A percentile compares a stretch with the other conserved stretches of the same genome.
Conservation (phyloP, 192 early-diverging fungal genomes). For the Phlyctochytrium arcticum region DNA sequence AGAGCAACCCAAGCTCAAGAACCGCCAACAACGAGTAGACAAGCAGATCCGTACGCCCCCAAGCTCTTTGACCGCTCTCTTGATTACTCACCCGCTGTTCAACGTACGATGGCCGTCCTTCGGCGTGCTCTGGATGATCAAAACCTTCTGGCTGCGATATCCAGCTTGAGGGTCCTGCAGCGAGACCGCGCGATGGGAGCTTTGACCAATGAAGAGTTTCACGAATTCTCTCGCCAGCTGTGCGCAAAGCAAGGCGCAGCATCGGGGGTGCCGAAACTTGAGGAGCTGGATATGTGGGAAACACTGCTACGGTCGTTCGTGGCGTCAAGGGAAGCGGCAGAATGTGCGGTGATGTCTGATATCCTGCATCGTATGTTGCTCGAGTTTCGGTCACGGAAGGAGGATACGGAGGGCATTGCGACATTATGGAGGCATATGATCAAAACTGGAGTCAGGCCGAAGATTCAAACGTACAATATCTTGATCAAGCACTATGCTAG, state of each 20-base stretch:
- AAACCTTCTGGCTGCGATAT: not conserved
- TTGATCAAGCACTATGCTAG: not conserved
- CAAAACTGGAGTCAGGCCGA: not conserved
- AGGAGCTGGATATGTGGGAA: not conserved
- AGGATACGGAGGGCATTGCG: constrained; percentile 1
- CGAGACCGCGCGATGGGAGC: not conserved
- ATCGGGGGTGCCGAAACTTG: not conserved
- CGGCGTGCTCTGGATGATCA: constrained; percentile 1
- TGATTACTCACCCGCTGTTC: constrained; percentile 8
- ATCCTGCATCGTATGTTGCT: constrained; percentile 4
- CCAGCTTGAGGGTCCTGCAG: constrained; percentile 5
- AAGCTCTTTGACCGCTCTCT: not conserved
- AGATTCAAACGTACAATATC: constrained; percentile 1
- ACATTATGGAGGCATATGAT: constrained; percentile 7
- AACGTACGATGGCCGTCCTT: constrained; percentile 11
- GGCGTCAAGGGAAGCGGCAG: not conserved
- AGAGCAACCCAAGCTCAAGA: not conserved
- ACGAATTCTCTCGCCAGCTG: not conserved
- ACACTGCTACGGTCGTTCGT: not conserved
- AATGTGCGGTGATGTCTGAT: not conserved
- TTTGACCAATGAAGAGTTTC: not conserved
- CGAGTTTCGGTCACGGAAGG: not conserved
- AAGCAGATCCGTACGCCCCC: not conserved
- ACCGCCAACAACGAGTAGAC: not conserved
- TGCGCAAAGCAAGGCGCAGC: not conserved